These are phyloP conservation scores for Lactarius vividus DNA, from an alignment of 768 basidiomycete genomes.

Conservation along the genomic window DNA sequence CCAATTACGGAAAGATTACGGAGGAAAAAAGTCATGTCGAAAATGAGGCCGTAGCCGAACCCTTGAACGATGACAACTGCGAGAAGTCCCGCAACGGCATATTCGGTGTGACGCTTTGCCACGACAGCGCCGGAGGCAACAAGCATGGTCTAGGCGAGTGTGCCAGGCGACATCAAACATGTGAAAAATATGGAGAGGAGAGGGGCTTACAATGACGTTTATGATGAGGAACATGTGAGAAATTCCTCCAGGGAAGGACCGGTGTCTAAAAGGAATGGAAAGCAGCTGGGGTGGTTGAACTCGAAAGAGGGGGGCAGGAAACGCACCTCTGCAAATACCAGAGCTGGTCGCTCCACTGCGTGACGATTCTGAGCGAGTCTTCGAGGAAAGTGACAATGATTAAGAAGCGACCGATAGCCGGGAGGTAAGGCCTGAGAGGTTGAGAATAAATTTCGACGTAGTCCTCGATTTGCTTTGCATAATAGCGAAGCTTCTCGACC, in stretches of 20 bases:
- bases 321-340: slow-evolving; percentile 97
- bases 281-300: slow-evolving; percentile 14
- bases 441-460: slow-evolving; percentile 88
- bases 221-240: slow-evolving; percentile 90
- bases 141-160: slow-evolving; percentile 72
- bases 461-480: slow-evolving; percentile 83
- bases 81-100: slow-evolving; percentile 85
- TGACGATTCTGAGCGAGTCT: slow-evolving; percentile 89
- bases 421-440: slow-evolving; percentile 91
- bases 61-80: slow-evolving; percentile 93
- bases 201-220: slow-evolving; percentile 82
- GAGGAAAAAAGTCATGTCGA: slow-evolving; percentile 99
- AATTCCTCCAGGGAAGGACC: slow-evolving; percentile 92
- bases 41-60: slow-evolving; percentile 98
- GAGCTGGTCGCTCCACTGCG: slow-evolving; percentile 95
- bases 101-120: slow-evolving; percentile 82
- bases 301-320: slow-evolving; percentile 17
- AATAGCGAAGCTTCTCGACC: slow-evolving; percentile 67
- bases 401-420: slow-evolving; percentile 91
- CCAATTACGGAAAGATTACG: slow-evolving; percentile 98
- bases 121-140: slow-evolving; percentile 82
- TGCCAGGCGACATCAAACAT: neutral
- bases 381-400: slow-evolving; percentile 99
- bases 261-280: slow-evolving; percentile 56
- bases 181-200: neutral